Evolutionary conservation across 208 protist species (phyloP), one percentile per base, ranked within the genome.

Genomic region (Jaenimonas drosophilae): DNA sequence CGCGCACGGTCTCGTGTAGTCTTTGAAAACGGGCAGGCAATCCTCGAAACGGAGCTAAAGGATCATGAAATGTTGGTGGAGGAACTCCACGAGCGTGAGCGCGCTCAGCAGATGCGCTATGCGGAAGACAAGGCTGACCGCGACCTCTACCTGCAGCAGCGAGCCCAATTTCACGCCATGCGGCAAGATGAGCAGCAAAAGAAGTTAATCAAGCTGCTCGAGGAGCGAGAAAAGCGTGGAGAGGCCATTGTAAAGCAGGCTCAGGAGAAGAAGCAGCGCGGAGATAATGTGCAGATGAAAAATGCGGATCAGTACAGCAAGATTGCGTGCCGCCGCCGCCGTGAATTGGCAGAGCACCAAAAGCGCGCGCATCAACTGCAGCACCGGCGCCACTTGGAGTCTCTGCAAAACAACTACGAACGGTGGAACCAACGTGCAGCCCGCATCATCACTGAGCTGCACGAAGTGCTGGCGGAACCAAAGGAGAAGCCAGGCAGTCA

Each of bases 381-480:
- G 41, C 20, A 56, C 20, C 33, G 53, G 30, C 66, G 57, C 9
- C 49, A 63, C 32, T 64, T 86, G 50, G 54, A 55, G 7, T 49
- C 67, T 9, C 54, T 87, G 25, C 4, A 7, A 16, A 73, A 74
- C 52, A 82, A 85, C 43, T 93, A 80, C 59, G 44, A 42, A 16
- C 69, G 72, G 26, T 93, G 84, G 80, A 93, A 89, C 48, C 53
- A 67, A 32, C 69, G 76, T 0, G 83, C 78, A 0, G 69, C 72
- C 2, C 73, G 67, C 42, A 80, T 92, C 20, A 75, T 92, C 49
- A 53, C 64, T 19, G 73, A 88, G 26, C 52, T 92, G 36, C 54
- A 65, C 0, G 56, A 68, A 4, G 59, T 46, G 0, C 42, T 82
- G 21, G 33, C 39, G 16, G 41, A 58, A 6, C 59, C 70, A 39